Conservation (phyloP, 108 stramenopile genomes). For the Pseudonitzschia pungens region DNA sequence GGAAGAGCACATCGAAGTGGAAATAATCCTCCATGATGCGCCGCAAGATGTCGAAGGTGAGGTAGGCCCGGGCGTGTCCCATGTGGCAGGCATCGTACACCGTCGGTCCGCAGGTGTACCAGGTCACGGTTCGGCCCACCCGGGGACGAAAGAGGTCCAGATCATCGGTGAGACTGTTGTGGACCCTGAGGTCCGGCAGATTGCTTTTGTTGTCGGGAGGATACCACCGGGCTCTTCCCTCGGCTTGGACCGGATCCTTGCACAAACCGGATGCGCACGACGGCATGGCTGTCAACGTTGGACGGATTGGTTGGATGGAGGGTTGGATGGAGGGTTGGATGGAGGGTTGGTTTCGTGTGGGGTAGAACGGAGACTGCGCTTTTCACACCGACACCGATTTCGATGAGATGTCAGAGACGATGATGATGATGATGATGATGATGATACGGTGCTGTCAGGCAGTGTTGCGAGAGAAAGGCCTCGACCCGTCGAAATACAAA, state of each 20-base stretch:
- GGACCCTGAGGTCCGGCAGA: conserved; percentile 29
- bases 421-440: no score
- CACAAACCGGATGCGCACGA: conserved; percentile 39
- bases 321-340: no score
- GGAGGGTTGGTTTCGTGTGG: no score
- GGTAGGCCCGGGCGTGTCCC: conserved; percentile 98
- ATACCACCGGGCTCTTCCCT: conserved; percentile 41
- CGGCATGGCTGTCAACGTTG: neutral
- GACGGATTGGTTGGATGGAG: no score
- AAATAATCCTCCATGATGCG: conserved; percentile 95
- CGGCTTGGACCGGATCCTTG: conserved; percentile 31
- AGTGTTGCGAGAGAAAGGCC: no score
- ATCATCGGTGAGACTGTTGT: conserved; percentile 50
- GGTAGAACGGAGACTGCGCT: no score
- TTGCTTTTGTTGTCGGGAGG: conserved; percentile 19
- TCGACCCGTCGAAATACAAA: no score
- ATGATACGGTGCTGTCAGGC: no score
- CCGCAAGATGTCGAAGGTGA: conserved; percentile 96
- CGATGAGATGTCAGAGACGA: no score
- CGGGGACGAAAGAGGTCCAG: conserved; percentile 33
- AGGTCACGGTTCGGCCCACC: conserved; percentile 38
- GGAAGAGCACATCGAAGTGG: conserved; percentile 88
- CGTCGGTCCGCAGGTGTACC: conserved; percentile 97
- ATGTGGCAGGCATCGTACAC: conserved; percentile 96
- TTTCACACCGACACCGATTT: no score